Percentiles rank a stretch among this genome's conserved stretches.
These are phyloP conservation scores for Collariella sp. DNA, from an alignment of 495 filamentous ascomycete species.

Conservation along the genomic window DNA sequence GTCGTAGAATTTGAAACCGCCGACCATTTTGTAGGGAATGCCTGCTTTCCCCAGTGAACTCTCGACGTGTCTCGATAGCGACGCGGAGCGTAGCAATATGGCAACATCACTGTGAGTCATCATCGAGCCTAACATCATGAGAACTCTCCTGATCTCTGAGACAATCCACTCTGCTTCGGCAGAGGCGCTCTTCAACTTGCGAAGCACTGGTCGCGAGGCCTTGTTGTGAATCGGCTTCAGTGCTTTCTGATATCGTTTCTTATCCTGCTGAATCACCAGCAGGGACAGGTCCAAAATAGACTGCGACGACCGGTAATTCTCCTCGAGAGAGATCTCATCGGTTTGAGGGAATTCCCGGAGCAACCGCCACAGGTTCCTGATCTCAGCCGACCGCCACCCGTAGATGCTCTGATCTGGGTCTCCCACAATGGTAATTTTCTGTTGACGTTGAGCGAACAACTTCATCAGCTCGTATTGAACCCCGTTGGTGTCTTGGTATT, in stretches of 20 bases:
- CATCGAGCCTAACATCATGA: conserved; percentile 61
- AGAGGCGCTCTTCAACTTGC: conserved; percentile 61
- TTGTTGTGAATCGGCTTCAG: conserved; percentile 72
- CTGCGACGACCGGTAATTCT: conserved; percentile 91
- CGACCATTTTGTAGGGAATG: conserved; percentile 90
- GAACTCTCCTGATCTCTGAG: conserved; percentile 66
- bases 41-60: conserved; percentile 74
- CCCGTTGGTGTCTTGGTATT: conserved; percentile 95
- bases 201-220: conserved; percentile 76
- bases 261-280: conserved; percentile 88
- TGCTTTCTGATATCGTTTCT: conserved; percentile 63
- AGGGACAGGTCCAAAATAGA: conserved; percentile 78
- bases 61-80: conserved; percentile 78
- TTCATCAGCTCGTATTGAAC: conserved; percentile 95
- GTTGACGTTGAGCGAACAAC: conserved; percentile 63
- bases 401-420: conserved; percentile 99
- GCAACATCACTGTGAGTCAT: conserved; percentile 72
- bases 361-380: conserved; percentile 78
- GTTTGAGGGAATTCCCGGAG: conserved; percentile 67
- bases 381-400: conserved; percentile 93
- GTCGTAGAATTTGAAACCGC: conserved; percentile 85
- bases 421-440: conserved; percentile 85
- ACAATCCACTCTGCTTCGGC: conserved; percentile 86
- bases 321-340: conserved; percentile 75
- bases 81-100: conserved; percentile 75